A percentile compares a stretch with the other conserved stretches of the same genome.
These are phyloP conservation scores for Alternaria panax DNA, from an alignment of 2,329 filamentous ascomycete species.

Conservation along the genomic window DNA sequence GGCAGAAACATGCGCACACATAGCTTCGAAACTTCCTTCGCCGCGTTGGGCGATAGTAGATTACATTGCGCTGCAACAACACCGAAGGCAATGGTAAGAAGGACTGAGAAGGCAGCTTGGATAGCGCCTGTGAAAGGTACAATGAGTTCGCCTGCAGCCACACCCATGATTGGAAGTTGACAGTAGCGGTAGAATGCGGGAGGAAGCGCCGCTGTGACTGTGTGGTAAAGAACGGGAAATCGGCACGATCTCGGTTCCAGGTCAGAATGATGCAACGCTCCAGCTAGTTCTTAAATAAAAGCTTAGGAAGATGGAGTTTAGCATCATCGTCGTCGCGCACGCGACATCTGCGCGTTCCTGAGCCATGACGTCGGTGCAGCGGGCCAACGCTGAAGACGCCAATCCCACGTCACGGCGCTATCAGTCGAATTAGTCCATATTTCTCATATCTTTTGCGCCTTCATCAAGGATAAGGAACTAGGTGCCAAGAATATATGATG, in stretches of 20 bases:
- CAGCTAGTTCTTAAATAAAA: not conserved
- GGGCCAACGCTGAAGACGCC: constrained; percentile 7
- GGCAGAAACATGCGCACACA: constrained; percentile 64
- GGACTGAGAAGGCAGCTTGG: constrained; percentile 62
- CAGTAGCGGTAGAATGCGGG: not conserved
- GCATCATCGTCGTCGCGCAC: constrained; percentile 8
- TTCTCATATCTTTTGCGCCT: not conserved
- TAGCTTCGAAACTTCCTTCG: constrained; percentile 61
- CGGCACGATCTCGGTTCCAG: not conserved
- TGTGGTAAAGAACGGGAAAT: constrained; percentile 3
- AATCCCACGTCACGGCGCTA: constrained; percentile 17
- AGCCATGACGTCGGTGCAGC: constrained; percentile 16
- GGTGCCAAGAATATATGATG: not conserved
- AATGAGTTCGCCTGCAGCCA: constrained; percentile 39
- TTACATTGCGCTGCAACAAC: constrained; percentile 60
- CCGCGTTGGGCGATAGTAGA: constrained; percentile 56
- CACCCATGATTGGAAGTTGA: constrained; percentile 26
- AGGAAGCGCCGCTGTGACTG: not conserved
- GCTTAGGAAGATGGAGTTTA: not conserved
- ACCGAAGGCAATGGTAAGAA: constrained; percentile 63
- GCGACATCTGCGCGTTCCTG: constrained; percentile 18
- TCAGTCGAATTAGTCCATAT: not conserved
- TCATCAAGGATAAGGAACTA: not conserved
- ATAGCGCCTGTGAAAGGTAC: constrained; percentile 61
- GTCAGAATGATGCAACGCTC: not conserved